Evolutionary conservation across 176 grass and related monocot genomes (phyloP), one percentile per base, ranked within the genome.

Genomic region (bread wheat (Triticum aestivum)): DNA sequence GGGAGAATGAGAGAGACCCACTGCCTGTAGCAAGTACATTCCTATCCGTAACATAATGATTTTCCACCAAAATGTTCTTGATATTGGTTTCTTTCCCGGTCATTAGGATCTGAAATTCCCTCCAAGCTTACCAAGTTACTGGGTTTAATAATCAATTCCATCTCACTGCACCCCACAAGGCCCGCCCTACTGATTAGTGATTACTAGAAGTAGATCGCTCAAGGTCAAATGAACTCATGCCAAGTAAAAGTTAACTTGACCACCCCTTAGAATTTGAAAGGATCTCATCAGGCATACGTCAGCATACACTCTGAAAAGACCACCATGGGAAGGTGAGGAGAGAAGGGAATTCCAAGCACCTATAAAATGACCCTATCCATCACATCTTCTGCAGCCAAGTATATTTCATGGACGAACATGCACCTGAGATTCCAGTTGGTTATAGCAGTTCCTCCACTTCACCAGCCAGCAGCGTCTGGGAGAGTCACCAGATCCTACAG

Each of bases 401-500:
- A 17, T 84, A 82, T 84, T 84, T 79, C 75, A 89, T 84, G 66
- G 75, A 67, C 68, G 54, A 70, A 73, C 65, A 89, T 20, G 81
- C 81, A 63, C 49, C n/a, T 58, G 27, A 83, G 34, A 58, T 42
- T 15, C 65, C 81, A 51, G 81, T 47, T n/a, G 51, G 24, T 35
- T n/a, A 74, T 74, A 58, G 80, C 73, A 70, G 38, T 29, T 88
- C 87, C 74, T 79, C 81, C 75, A 26, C 75, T 79, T 64, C 75
- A 39, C 52, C 81, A 72, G 26, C 13, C 56, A 84, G 21, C 39
- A 44, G 66, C 81, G 54, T 79, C 81, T 65, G 81, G 82, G 87
- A 39, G 37, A 83, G 69, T 35, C 81, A 44, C 15, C 81, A 29
- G 61, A 58, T 49, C 62, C 13, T 68, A 44, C 79, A 88, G 23